phyloP scores from a whole-genome alignment of 495 filamentous ascomycete species.

The Chaetomium tenue region DNA sequence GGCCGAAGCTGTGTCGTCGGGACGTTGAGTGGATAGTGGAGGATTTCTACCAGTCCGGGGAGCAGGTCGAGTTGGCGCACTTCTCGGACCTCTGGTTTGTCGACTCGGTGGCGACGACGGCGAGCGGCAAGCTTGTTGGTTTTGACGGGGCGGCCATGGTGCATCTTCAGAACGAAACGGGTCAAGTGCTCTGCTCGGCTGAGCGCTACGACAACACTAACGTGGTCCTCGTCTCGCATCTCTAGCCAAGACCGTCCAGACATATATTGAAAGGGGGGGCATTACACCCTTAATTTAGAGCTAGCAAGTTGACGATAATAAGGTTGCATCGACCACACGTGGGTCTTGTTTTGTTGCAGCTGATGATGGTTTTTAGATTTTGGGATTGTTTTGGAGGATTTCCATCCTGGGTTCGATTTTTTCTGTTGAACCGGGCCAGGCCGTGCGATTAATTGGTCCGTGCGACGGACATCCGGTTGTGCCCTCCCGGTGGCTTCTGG shows the following conservation, averaged over 20 bases:
- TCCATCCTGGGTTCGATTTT: too few species aligned
- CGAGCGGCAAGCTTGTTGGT: constrained; percentile 21
- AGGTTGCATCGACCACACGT: too few species aligned
- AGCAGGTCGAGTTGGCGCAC: constrained; percentile 34
- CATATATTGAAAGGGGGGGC: too few species aligned
- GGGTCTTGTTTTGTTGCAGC: too few species aligned
- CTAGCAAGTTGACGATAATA: background rate
- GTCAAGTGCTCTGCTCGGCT: constrained; percentile 26
- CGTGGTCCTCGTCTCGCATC: constrained; percentile 24
- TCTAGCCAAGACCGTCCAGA: background rate
- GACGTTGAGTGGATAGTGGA: constrained; percentile 46
- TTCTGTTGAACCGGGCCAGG: too few species aligned
- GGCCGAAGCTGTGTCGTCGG: constrained; percentile 32
- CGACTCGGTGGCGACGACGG: constrained; percentile 29
- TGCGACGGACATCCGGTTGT: too few species aligned
- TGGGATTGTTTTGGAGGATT: too few species aligned
- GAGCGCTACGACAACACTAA: constrained; percentile 30
- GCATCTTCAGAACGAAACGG: constrained; percentile 27
- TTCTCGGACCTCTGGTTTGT: constrained; percentile 43
- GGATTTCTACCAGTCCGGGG: constrained; percentile 33
- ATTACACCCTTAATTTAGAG: background rate
- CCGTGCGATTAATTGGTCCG: too few species aligned
- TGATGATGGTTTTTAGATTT: too few species aligned
- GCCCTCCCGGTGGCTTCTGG: too few species aligned
- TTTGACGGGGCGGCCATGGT: constrained; percentile 33